Evolutionary conservation across 139 green algal genomes (phyloP).

Genomic region (Parachlorella kessleri): DNA sequence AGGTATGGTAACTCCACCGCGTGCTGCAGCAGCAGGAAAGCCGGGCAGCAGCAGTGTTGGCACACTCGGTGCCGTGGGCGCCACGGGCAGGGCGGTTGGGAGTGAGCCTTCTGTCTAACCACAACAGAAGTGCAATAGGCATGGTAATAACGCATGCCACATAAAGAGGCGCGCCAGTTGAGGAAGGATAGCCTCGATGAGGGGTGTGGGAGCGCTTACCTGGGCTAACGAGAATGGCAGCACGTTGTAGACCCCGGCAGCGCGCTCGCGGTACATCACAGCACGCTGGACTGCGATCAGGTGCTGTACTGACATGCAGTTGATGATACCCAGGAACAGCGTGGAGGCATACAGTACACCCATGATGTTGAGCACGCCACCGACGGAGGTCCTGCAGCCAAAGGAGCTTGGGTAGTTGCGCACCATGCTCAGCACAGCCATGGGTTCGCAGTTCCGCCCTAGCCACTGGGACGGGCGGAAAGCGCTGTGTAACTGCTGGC

Average conservation of each 20-base stretch:
- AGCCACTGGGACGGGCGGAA: no score
- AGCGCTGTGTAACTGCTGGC: no score
- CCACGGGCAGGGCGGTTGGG: no score
- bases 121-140: background rate
- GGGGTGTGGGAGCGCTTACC: no score
- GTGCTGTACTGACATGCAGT: conserved; percentile 39
- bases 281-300: conserved; percentile 16
- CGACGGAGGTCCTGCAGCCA: conserved; percentile 7
- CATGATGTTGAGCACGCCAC: conserved; percentile 58
- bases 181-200: no score
- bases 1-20: conserved; percentile 52
- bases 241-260: conserved; percentile 41
- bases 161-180: background rate
- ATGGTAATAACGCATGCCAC: background rate
- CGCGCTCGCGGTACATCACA: conserved; percentile 43
- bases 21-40: conserved; percentile 31
- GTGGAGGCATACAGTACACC: conserved; percentile 31
- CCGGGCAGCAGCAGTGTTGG: no score
- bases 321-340: conserved; percentile 48
- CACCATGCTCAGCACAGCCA: no score
- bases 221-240: conserved; percentile 53
- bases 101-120: background rate
- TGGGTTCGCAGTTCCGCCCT: no score
- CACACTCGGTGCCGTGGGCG: no score
- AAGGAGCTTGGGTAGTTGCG: no score